Base-by-base conservation (phyloP, 1,284 basidiomycete genomes). In the Rhodotorula sp. region DNA sequence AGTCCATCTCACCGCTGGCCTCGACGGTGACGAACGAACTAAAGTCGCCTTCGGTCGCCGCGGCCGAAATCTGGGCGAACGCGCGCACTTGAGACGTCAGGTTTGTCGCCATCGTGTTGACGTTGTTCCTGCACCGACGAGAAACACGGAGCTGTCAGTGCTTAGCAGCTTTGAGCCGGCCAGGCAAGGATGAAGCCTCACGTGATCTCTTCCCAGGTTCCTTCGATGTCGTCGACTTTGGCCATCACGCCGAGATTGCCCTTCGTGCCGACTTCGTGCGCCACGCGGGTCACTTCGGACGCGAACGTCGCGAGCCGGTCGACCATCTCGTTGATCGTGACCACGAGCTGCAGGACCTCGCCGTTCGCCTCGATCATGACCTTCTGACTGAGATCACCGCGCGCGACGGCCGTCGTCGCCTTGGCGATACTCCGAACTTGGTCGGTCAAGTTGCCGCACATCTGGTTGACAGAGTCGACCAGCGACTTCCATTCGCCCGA, bases 11-110 rank as follows among this genome's bases (percentile, higher is more conserved):
- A 68, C 97, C 97, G 69, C 89, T 91, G 0, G 96, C 97, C 80
- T 99, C 96, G 80, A 99, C 96, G 23, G 97, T 99, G 84, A 99
- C 98, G 85, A 99, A 99, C 29, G 95, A 88, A 29, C 93, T 96
- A 83, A 98, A 99, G 84, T 99, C 97, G 73, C 97, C 97, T 80
- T 98, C 96, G 85, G 96, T 98, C 21, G 97, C 97, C 2, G 97
- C 97, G 0, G 96, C 95, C 0, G 93, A 96, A 80, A 99, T 99
- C 83, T 99, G 96, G 0, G 96, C 97, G 80, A 99, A 99, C 26
- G 97, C 97, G 83, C 97, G 90, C 71, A 99, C 97, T 88, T 99
- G 96, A 0, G 95, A 97, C 21, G 96, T 98, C 39, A 52, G 26
- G 46, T 64, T 63, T 34, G 47, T 68, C 49, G 91, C 93, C 94